Evolutionary conservation across 2,329 filamentous ascomycete genomes (phyloP).

Genomic region (Tolypocladium nubicola): DNA sequence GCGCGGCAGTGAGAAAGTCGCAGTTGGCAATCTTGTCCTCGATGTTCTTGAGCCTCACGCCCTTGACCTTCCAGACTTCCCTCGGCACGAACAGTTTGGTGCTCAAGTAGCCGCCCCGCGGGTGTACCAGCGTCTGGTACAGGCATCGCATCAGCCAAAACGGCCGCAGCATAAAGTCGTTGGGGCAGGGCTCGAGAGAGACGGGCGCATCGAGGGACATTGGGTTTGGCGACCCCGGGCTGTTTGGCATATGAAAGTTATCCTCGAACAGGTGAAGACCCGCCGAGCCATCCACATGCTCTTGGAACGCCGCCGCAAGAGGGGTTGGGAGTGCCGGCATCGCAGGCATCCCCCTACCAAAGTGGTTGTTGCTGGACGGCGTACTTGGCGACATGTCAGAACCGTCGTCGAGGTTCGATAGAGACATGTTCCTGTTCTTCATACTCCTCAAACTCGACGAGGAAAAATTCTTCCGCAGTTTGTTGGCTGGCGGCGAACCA

Average conservation of each 20-base stretch:
- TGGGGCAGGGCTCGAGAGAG: conserved; percentile 83
- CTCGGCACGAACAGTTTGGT: conserved; percentile 85
- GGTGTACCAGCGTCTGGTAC: conserved; percentile 85
- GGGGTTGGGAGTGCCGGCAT: conserved; percentile 60
- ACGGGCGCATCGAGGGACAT: conserved; percentile 56
- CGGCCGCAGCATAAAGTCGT: conserved; percentile 77
- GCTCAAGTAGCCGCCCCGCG: conserved; percentile 83
- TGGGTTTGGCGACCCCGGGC: conserved; percentile 55
- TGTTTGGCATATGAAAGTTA: conserved; percentile 60
- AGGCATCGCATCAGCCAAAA: conserved; percentile 97
- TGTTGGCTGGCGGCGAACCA: conserved; percentile 40
- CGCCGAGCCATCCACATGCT: conserved; percentile 44
- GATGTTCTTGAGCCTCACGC: conserved; percentile 80
- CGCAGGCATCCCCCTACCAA: conserved; percentile 38
- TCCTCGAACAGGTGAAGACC: conserved; percentile 77
- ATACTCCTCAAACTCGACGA: conserved; percentile 61
- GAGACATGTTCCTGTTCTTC: conserved; percentile 63
- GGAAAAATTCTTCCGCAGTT: conserved; percentile 56
- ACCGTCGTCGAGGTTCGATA: conserved; percentile 48
- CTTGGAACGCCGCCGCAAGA: conserved; percentile 49
- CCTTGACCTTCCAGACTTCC: conserved; percentile 89
- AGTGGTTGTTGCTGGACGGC: conserved; percentile 58
- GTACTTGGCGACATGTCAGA: conserved; percentile 64
- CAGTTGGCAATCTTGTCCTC: conserved; percentile 93
- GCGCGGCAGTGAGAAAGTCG: conserved; percentile 79